Percentiles rank a stretch among this genome's conserved stretches.
phyloP scores from a whole-genome alignment of 73 alveolate species.

The Symbiodinium pilosum region DNA sequence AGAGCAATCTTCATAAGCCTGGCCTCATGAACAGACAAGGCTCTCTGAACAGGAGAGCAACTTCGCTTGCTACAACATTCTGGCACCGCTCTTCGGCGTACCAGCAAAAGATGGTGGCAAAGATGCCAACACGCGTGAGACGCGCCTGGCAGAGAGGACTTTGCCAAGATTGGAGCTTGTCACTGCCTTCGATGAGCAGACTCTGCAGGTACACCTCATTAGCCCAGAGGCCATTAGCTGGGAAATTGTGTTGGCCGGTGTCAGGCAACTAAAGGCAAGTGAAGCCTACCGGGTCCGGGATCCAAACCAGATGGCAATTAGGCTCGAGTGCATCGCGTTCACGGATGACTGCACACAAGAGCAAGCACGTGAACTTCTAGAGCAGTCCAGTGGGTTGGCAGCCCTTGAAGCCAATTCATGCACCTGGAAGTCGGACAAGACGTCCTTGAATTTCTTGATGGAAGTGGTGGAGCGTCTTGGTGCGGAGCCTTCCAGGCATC shows the following conservation, averaged over 20 bases:
- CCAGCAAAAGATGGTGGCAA: neutral
- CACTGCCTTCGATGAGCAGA: neutral
- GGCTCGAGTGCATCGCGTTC: neutral
- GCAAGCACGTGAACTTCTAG: neutral
- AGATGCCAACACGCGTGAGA: neutral
- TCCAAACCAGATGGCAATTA: neutral
- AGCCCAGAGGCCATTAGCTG: neutral
- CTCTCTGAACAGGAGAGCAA: neutral
- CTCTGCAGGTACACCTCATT: neutral
- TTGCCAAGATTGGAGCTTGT: neutral
- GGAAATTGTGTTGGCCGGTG: neutral
- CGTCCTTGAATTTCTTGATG: neutral
- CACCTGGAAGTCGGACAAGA: slow-evolving; percentile 11
- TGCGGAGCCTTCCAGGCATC: neutral
- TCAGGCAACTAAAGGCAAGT: neutral
- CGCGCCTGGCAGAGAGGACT: neutral
- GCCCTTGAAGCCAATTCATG: slow-evolving; percentile 20
- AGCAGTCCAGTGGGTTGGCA: neutral
- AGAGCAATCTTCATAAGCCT: too few species aligned
- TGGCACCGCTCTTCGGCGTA: neutral
- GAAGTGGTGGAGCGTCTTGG: neutral
- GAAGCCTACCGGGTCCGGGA: neutral
- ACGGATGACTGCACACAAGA: neutral
- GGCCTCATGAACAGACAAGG: too few species aligned
- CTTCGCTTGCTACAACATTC: neutral